Base-by-base conservation (phyloP, 345 rosid genomes). In the Lagerstroemia speciosa region DNA sequence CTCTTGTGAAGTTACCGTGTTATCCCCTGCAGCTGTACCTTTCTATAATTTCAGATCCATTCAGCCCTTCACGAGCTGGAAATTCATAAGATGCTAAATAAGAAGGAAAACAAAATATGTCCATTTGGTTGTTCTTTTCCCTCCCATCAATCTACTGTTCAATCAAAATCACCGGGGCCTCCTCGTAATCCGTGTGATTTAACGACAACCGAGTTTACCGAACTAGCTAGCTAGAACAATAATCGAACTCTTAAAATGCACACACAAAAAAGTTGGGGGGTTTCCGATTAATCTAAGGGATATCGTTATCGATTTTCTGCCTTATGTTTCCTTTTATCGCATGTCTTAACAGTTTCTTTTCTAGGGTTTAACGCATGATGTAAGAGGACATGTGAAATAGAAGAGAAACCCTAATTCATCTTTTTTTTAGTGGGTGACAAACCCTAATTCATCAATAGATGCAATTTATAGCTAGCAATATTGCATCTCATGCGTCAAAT, bases 31-130 rank as follows among this genome's bases (percentile, higher is more conserved):
- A 32, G 10, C 20, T 36, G 15, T 37, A 20, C 46, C 6, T 65
- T 34, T 38, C 52, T 65, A 37, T 64, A 32, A 11, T 38, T n/a
- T 64, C 48, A 34, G 46, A 40, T 11, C 38, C 30, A 38, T 22
- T 34, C 19, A 64, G 48, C 67, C 24, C 40, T 65, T 65, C 69
- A 64, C 61, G 33, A 67, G 69, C 40, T 46, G 69, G 24, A 50
- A 7, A 65, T 65, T 65, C 50, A 65, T 14, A 65, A 65, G 67
- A 38, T 38, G 67, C 22, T 29, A 65, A 8, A 37, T 20, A 9
- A 43, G 45, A 24, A 34, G 6, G 46, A 9, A 41, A 41, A 41
- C 46, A 41, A 41, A 41, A 41, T 41, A 27, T 58, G 63, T 58
- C 63, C 63, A 58, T 58, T 58, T 12, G 63, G 7, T 58, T 58